Evolutionary conservation across 1,284 basidiomycete genomes (phyloP).

Genomic region (Ustilago xerochloae): DNA sequence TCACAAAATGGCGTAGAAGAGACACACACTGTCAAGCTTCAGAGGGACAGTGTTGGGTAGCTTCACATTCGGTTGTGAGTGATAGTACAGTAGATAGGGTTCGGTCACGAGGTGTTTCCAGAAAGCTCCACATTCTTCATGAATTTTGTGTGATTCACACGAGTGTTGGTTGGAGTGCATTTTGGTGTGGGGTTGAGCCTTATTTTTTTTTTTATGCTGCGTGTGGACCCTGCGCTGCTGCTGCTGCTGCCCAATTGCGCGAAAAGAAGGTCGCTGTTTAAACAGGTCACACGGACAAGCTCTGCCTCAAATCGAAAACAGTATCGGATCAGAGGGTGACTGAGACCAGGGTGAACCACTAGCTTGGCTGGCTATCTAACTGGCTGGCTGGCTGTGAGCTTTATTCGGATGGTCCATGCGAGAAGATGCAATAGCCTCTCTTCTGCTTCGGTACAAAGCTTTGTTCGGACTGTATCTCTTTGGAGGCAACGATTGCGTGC

Average conservation of each 20-base stretch:
- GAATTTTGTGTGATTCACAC: background rate
- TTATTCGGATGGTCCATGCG: background rate
- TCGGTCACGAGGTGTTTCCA: conserved; percentile 30
- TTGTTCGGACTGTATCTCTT: too few species aligned
- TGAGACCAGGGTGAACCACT: conserved; percentile 5
- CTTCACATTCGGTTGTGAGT: too few species aligned
- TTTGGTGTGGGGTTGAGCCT: background rate
- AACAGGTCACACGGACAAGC: conserved; percentile 14
- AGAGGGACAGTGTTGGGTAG: too few species aligned
- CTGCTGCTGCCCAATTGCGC: conserved; percentile 18
- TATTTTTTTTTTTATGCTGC: background rate
- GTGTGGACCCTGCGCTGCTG: conserved; percentile 30
- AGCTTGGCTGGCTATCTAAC: background rate
- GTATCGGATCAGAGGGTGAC: background rate
- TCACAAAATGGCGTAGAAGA: background rate
- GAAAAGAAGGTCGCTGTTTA: too few species aligned
- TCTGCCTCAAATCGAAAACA: too few species aligned
- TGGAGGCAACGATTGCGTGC: background rate
- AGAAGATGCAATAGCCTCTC: too few species aligned
- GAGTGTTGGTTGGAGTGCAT: background rate
- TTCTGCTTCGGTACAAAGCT: background rate
- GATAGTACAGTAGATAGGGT: too few species aligned
- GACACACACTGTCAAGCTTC: too few species aligned
- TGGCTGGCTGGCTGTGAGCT: background rate
- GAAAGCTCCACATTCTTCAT: conserved; percentile 22